Evolutionary conservation across 805 yeast species (phyloP).

Genomic region (Wickerhamiella azymoides): DNA sequence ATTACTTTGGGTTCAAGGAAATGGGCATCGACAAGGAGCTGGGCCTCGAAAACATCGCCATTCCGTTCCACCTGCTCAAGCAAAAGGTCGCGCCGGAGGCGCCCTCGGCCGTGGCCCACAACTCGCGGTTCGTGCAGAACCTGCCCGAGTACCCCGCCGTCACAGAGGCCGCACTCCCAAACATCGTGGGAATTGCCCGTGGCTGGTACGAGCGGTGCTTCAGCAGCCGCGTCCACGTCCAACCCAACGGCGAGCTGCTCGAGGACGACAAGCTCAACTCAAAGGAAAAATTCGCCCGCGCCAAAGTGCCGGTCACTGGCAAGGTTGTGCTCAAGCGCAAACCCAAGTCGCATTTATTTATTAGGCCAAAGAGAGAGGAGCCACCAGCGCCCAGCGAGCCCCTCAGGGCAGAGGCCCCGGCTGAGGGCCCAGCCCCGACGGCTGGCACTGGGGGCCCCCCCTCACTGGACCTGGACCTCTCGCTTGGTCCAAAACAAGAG

Average conservation of each 20-base stretch:
- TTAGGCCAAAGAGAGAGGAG: slow-evolving; percentile 2
- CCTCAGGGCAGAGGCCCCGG: too few species aligned
- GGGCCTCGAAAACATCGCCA: slow-evolving; percentile 66
- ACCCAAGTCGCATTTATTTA: slow-evolving; percentile 7
- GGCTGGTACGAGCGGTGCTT: slow-evolving; percentile 34
- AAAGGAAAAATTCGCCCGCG: slow-evolving; percentile 57
- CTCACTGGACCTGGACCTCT: not conserved
- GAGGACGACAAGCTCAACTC: slow-evolving; percentile 82
- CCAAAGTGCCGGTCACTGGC: slow-evolving; percentile 84
- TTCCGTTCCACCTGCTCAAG: slow-evolving; percentile 80
- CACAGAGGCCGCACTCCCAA: slow-evolving; percentile 35
- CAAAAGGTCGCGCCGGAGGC: slow-evolving; percentile 21
- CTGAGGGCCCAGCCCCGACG: too few species aligned
- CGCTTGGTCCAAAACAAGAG: not conserved
- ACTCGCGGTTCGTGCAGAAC: slow-evolving; percentile 31
- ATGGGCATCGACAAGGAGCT: slow-evolving; percentile 87
- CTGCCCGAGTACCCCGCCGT: slow-evolving; percentile 39
- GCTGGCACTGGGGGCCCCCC: too few species aligned
- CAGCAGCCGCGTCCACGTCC: slow-evolving; percentile 12
- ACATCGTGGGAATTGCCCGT: slow-evolving; percentile 43
- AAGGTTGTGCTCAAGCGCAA: slow-evolving; percentile 36
- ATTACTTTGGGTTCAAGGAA: slow-evolving; percentile 93
- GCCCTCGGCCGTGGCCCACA: not conserved
- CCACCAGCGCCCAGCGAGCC: too few species aligned
- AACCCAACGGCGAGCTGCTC: slow-evolving; percentile 23